Evolutionary conservation across 1,284 basidiomycete species (phyloP), one percentile per base, ranked within the genome.

Genomic region (Cutaneotrichosporon spelunceum): DNA sequence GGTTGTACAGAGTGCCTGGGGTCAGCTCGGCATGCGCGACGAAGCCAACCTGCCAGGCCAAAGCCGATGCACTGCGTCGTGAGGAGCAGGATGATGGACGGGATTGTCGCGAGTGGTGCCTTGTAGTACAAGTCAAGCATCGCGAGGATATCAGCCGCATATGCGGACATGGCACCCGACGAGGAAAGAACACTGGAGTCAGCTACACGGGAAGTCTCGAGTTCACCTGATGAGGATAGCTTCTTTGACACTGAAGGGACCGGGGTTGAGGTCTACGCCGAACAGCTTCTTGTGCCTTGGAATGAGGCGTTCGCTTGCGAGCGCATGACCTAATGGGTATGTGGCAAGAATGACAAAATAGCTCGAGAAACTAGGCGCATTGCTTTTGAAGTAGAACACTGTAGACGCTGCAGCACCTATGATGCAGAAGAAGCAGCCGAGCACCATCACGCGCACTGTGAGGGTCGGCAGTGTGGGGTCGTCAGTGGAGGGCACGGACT

Each of bases 1-100:
- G 70, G 59, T 73, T 75, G 56, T 80, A 78, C 3, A 79, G 68
- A 70, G 79, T 77, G 1, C 78, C 78, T 75, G 53, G 26, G 44
- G 21, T 60, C 13, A 56, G 55, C 27, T 47, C 1, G 8, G 27
- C 13, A 14, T 5, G 7, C 3, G 2, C 2, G 5, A 16, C 73
- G 30, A n/a, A 24, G 67, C 74, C 59, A 57, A 63, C 82, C 83
- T 11, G 80, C 80, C 6, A 84, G 70, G 1, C 82, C 83, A 58
- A 83, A 83, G 4, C 83, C 83, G 33, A 84, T 81, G 52, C 82
- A 76, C 67, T 84, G 83, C 1, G 82, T 84, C 4, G 80, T 80
- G 53, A 83, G 77, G 1, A 84, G 76, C 1, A 84, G 82, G 60
- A 86, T 82, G 30, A 85, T 83, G 2, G 80, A 76, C 2, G 78